phyloP scores from a whole-genome alignment of 352 stramenopile genomes.

The Plasmopara halstedii region DNA sequence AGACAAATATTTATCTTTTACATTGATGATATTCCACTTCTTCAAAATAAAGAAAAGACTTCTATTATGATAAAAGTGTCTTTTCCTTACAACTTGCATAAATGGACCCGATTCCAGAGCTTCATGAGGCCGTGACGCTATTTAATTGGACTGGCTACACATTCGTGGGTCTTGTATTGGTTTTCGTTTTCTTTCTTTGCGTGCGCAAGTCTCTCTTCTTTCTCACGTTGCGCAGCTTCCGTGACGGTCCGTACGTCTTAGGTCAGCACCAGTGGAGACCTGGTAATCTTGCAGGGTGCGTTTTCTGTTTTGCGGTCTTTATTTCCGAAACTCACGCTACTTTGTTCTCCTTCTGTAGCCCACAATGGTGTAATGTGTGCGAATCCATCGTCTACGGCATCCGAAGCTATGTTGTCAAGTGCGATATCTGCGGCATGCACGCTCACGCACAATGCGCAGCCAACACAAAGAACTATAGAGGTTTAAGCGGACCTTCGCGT shows the following conservation, averaged over 20 bases:
- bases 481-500: constrained; percentile 6
- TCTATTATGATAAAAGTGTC: too few species aligned
- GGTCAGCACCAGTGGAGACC: constrained; percentile 72
- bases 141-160: constrained; percentile 55
- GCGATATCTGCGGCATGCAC: constrained; percentile 80
- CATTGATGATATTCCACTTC: too few species aligned
- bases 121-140: constrained; percentile 38
- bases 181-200: constrained; percentile 47
- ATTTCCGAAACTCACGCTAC: not conserved
- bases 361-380: constrained; percentile 80
- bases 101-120: constrained; percentile 4
- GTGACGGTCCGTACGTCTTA: constrained; percentile 60
- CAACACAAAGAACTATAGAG: constrained; percentile 38
- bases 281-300: constrained; percentile 60
- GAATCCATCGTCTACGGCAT: constrained; percentile 75
- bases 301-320: not conserved
- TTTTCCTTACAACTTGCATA: not conserved
- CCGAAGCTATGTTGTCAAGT: constrained; percentile 80
- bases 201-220: constrained; percentile 72
- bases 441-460: constrained; percentile 68
- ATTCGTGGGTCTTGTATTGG: constrained; percentile 34
- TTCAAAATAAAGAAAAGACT: too few species aligned
- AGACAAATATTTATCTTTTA: too few species aligned
- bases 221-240: constrained; percentile 76
- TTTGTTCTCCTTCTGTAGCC: constrained; percentile 16